Percentiles rank a stretch among this genome's conserved stretches.
Evolutionary conservation across 371 early-diverging fungal species (phyloP).

Genomic region (Rozella allomycis): DNA sequence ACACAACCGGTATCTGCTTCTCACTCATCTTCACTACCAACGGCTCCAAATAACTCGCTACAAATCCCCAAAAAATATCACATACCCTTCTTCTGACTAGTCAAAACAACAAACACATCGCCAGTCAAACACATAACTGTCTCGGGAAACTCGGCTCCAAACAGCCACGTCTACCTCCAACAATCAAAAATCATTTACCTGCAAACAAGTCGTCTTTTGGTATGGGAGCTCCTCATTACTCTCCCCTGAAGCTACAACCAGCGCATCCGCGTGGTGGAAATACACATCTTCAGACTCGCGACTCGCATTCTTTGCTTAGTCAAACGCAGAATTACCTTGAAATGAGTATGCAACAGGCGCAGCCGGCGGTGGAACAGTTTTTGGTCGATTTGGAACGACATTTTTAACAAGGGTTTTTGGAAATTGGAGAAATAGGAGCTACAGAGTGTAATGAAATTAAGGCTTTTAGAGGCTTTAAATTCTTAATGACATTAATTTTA

Average conservation of each 20-base stretch:
- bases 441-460: too few relatives aligned
- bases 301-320: too few relatives aligned
- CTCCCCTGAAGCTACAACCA: constrained; percentile 7
- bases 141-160: constrained; percentile 81
- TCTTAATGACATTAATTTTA: too few relatives aligned
- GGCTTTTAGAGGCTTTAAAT: too few relatives aligned
- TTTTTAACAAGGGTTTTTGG: too few relatives aligned
- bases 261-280: constrained; percentile 7
- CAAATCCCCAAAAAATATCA: neutral
- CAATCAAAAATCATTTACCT: constrained; percentile 10
- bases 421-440: too few relatives aligned
- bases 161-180: constrained; percentile 64
- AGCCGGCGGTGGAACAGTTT: too few relatives aligned
- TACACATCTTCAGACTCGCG: too few relatives aligned
- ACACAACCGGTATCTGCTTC: constrained; percentile 39
- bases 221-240: constrained; percentile 6
- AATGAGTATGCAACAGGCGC: too few relatives aligned
- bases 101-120: constrained; percentile 50
- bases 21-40: constrained; percentile 12
- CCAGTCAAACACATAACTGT: constrained; percentile 54
- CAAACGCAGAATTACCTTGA: too few relatives aligned
- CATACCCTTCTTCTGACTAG: constrained; percentile 54
- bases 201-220: constrained; percentile 8
- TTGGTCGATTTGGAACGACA: too few relatives aligned
- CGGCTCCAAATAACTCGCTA: neutral